Evolutionary conservation across 441 rosid species (phyloP).

Genomic region (Pelargonium fulgidum): DNA sequence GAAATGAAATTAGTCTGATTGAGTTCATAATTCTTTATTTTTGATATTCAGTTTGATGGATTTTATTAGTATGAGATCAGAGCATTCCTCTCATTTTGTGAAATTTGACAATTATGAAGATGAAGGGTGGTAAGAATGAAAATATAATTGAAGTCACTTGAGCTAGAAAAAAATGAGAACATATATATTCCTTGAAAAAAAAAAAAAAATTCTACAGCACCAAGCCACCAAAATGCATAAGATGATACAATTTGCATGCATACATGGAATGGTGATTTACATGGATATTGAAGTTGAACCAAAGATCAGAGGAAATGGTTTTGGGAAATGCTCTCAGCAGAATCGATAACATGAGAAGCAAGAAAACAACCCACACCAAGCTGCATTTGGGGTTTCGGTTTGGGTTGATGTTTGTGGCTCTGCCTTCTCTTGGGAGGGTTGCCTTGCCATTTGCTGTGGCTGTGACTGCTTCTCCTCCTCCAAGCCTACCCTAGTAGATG

Average conservation of each 20-base stretch:
- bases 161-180: too few relatives aligned
- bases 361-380: slow-evolving; percentile 35
- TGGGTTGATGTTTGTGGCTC: slow-evolving; percentile 21
- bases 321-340: slow-evolving; percentile 12
- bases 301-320: neutral
- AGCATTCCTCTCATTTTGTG: too few relatives aligned
- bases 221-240: neutral
- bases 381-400: slow-evolving; percentile 15
- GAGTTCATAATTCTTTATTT: too few relatives aligned
- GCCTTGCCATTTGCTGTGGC: neutral
- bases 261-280: neutral
- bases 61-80: too few relatives aligned
- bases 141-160: too few relatives aligned
- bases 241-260: neutral
- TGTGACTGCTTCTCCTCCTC: slow-evolving; percentile 8
- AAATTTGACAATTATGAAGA: too few relatives aligned
- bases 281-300: neutral
- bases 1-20: neutral
- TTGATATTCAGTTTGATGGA: neutral
- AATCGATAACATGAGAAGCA: slow-evolving; percentile 47
- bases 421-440: slow-evolving; percentile 12
- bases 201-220: too few relatives aligned
- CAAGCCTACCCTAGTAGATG: slow-evolving; percentile 11
- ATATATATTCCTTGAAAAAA: too few relatives aligned
- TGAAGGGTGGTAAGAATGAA: too few relatives aligned